phyloP scores from a whole-genome alignment of 768 basidiomycete species.

The Pulveroboletus sp. region DNA sequence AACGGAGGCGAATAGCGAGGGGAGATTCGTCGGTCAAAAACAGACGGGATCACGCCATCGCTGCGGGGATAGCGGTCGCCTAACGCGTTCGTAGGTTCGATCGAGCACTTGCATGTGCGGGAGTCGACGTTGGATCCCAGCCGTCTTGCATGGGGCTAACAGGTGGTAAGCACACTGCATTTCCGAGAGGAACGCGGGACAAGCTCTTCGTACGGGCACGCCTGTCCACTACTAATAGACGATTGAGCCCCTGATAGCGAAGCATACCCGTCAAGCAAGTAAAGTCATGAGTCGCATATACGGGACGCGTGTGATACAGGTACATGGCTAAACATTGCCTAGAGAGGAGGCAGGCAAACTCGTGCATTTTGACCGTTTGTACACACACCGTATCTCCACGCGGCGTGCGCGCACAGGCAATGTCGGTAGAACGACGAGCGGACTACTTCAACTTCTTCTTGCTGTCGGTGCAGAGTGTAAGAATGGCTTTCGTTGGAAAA shows the following conservation, averaged over 20 bases:
- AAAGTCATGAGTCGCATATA: slow-evolving; percentile 18
- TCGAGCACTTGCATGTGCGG: too few relatives aligned
- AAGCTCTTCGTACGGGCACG: too few relatives aligned
- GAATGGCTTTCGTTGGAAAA: background rate
- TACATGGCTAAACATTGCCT: slow-evolving; percentile 13
- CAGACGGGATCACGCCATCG: too few relatives aligned
- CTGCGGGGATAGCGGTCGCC: too few relatives aligned
- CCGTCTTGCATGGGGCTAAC: too few relatives aligned
- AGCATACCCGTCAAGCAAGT: background rate
- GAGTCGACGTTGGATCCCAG: too few relatives aligned
- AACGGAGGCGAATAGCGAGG: too few relatives aligned
- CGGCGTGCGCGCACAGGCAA: background rate
- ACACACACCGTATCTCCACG: slow-evolving; percentile 12
- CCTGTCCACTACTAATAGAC: too few relatives aligned
- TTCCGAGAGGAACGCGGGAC: too few relatives aligned
- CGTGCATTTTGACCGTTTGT: slow-evolving; percentile 5
- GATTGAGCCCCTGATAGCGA: background rate
- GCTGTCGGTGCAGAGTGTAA: slow-evolving; percentile 31
- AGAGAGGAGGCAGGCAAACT: background rate
- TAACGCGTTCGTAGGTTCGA: too few relatives aligned
- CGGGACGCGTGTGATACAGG: slow-evolving; percentile 11
- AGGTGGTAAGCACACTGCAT: too few relatives aligned
- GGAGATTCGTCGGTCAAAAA: too few relatives aligned
- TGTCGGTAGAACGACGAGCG: slow-evolving; percentile 3
- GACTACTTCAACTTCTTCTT: slow-evolving; percentile 97